Evolutionary conservation across 345 rosid genomes (phyloP), one percentile per base, ranked within the genome.

Genomic region (Capsella bursapastoris): DNA sequence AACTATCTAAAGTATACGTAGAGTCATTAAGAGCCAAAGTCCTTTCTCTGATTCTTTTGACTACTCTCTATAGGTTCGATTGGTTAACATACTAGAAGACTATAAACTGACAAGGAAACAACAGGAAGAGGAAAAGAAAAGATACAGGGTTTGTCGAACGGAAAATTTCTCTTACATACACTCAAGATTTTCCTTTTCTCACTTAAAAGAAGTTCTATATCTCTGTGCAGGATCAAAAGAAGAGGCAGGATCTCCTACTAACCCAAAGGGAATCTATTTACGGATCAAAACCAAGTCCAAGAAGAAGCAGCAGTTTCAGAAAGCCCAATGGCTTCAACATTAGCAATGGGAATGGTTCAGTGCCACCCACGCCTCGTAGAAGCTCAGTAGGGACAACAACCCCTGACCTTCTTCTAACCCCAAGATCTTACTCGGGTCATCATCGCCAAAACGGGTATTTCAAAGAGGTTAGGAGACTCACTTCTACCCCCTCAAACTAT

Each of bases 211-310:
- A 62, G 34, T 22, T 41, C 37, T 53, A 27, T 29, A 18, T 52
- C 25, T 10, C 25, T 61, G 25, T 60, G 57, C 81, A 95, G 97
- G 97, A 92, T 82, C 97, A 95, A 75, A 95, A 95, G 90, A 95
- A 95, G 86, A 83, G 90, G 62, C 99, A 90, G 72, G 99, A 95
- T 89, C 85, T 90, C 65, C 81, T 90, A 49, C 77, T 90, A 57
- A 88, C 90, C 0, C 96, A 89, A 84, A 92, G 88, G 83, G 99
- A 92, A 87, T 65, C 89, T 40, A 85, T 88, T 14, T 95, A 95
- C 58, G 99, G 99, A 48, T 91, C 97, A 47, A 92, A 83, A 79
- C 99, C 99, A 8, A 91, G 97, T 82, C 97, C 97, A 55, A 81
- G 97, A 83, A 92, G 84, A 86, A 84, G 80, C 62, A 89, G 75